Evolutionary conservation across 192 early-diverging fungal genomes (phyloP), one percentile per base, ranked within the genome.

Genomic region (Coemansia sp.): DNA sequence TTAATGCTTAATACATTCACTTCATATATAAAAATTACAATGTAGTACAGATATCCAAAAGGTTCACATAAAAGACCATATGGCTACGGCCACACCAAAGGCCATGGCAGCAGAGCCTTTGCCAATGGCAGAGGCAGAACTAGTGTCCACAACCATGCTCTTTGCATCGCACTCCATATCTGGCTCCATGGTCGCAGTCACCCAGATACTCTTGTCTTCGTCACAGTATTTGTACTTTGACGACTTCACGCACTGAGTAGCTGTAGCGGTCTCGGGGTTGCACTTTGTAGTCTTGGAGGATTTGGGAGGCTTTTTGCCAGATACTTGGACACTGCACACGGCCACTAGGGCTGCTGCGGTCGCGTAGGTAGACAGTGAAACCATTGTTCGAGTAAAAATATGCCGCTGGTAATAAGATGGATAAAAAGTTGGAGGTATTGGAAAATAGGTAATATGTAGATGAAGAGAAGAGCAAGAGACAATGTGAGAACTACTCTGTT

Each of bases 141-240:
- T 57, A 32, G 55, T 13, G 30, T 13, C 32, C 6, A 57, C 9
- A 33, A 57, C 9, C 33, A 17, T 32, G 6, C 32, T 32, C 30
- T 57, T 33, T 6, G 11, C 32, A 17, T 57, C 55, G 30, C 55
- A 57, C 30, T 30, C 16, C 55, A 57, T 57, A 13, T 17, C 55
- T 0, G 30, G 14, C 16, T 30, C 55, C 55, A 57, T 30, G 30
- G 55, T 32, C 11, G 30, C 30, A 16, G 28, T 33, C 2, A 32
- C 55, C 55, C 55, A 57, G 16, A 35, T 17, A 5, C 11, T 30
- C 30, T 17, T 33, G 10, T 58, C 32, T 4, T 58, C 55, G 30
- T 58, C 55, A 17, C 55, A 58, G 32, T 58, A 58, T 17, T 33
- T 58, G 30, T 58, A 58, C 55, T n/a, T 5, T 35, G 55, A n/a